phyloP scores from a whole-genome alignment of 192 early-diverging fungal genomes.

The Diversispora epigaea region DNA sequence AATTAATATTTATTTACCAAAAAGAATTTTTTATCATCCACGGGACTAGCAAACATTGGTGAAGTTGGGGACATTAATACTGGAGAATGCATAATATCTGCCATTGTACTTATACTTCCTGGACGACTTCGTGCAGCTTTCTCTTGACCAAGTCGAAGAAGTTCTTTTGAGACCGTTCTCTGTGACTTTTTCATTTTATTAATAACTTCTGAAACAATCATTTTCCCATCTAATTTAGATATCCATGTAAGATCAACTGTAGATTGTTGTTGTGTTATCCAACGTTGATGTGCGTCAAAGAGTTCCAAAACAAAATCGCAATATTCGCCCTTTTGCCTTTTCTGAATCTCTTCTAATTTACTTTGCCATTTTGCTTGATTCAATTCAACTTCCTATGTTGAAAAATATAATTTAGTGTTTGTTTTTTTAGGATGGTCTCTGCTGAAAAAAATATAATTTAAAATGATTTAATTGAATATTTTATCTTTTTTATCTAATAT shows the following conservation, averaged over 20 bases:
- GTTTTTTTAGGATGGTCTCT: neutral
- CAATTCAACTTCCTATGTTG: conserved; percentile 44
- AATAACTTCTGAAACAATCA: conserved; percentile 51
- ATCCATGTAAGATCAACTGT: neutral
- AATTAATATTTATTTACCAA: no score
- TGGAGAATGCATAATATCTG: conserved; percentile 13
- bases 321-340: conserved; percentile 53
- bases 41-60: neutral
- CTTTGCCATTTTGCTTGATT: conserved; percentile 54
- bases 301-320: conserved; percentile 57
- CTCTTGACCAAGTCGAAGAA: neutral
- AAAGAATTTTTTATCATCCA: conserved; percentile 15
- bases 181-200: conserved; percentile 33
- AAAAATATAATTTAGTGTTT: neutral
- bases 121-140: neutral
- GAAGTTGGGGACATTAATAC: conserved; percentile 10
- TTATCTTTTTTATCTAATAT: no score
- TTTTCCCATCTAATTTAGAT: conserved; percentile 48
- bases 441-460: neutral
- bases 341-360: conserved; percentile 50
- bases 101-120: conserved; percentile 23
- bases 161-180: conserved; percentile 21
- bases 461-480: neutral
- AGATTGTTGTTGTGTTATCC: neutral
- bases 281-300: conserved; percentile 32